Base-by-base conservation (phyloP, 805 yeast genomes). In the Dipodascus albidus region DNA sequence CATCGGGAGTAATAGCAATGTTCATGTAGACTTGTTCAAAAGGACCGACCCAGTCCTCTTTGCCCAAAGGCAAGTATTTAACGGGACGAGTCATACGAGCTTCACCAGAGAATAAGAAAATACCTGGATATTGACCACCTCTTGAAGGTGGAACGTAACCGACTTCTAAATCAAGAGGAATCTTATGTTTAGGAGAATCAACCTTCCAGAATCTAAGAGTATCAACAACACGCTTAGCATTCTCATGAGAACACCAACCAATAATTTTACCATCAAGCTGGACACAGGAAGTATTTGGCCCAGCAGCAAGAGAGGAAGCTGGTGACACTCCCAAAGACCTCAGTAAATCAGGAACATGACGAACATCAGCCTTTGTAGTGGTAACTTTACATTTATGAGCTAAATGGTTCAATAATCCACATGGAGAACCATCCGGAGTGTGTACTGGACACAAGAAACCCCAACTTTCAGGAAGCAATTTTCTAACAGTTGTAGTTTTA, bases 351-450 rank as follows among this genome's bases (percentile, higher is more conserved):
- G 95, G 86, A 47, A 93, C 81, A 23, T 73, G 71, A 3, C 87
- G 77, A 17, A 84, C 91, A 65, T 90, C 95, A 3, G 85, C 72
- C 22, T 81, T 82, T 47, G 70, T 68, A 6, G 97, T 90, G 3
- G 96, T 81, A 56, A 93, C 85, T 62, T 78, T 76, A 77, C 99
- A 93, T 70, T 87, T 89, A 72, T 93, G 97, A 8, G 98, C 85
- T 73, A 93, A 82, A 77, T 93, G 99, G 72, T 93, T 93, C 64
- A 93, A 75, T 68, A 93, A 76, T 74, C 99, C 99, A 82, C 99
- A 93, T 20, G 99, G 99, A 51, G 98, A 86, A 62, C 99, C 99
- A 84, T 93, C 99, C 3, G 99, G 99, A 14, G 99, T 93, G 70
- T 93, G 99, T 22, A 93, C 99, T 11, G 99, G 99, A 73, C 99